Base-by-base conservation (phyloP, 2,329 filamentous ascomycete species). In the Colletotrichum incanum region DNA sequence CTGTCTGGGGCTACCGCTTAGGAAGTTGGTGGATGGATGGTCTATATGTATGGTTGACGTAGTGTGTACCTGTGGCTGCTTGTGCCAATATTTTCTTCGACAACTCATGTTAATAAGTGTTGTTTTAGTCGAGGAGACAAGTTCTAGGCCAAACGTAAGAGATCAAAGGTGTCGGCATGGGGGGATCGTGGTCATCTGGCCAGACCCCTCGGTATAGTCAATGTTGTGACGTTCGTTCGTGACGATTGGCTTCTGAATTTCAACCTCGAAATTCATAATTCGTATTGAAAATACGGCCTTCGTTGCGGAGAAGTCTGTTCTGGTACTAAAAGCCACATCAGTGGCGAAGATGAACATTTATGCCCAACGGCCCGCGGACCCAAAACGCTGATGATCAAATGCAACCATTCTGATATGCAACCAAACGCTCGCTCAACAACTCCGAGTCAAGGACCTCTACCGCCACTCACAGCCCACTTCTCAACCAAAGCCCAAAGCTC, bases 1-100 rank as follows among this genome's bases (percentile, higher is more conserved):
- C 45, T 83, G 4, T 77, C 78, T 1, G 81, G 81, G 7, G 80
- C 79, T 4, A 78, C 77, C 18, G 62, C 65, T 49, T 67, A 47
- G 34, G 2, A 7, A 23, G 31, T 23, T 5, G 23, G 23, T 49
- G n/a, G n/a, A 23, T 49, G 23, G 47, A 49, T 49, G 12, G 20
- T 49, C 5, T 23, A 9, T 26, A 5, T 20, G 12, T 16, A 49
- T 23, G 23, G 47, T 26, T 6, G 47, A 20, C 9, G 47, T 14
- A 49, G 20, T 47, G n/a, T n/a, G 18, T 47, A 31, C 28, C 4
- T 31, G 28, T 3, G 28, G 5, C 18, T 47, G 8, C 43, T 45
- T 45, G 43, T 47, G n/a, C 43, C 2, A n/a, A 11, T 2, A 0
- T n/a, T 47, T 9, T 47, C 20, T n/a, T 47, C 2, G 43, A 4